Evolutionary conservation across 345 rosid species (phyloP), one percentile per base, ranked within the genome.

Genomic region (Populus nigra): DNA sequence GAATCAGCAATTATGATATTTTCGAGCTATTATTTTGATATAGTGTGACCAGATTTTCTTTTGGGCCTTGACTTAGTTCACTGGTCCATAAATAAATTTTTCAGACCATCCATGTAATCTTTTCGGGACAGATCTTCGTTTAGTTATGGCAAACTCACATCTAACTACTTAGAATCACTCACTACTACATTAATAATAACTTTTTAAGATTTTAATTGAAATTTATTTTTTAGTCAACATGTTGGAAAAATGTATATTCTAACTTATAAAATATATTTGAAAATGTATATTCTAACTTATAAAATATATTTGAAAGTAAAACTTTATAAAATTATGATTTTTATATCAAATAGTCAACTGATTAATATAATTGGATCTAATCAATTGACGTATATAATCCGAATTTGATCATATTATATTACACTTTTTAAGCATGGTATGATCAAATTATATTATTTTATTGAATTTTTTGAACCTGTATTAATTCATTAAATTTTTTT

Each of bases 111-210:
- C 0, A 4, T 0, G 5, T 33, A 0, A 33, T 33, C 0, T 33
- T 33, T 33, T 33, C 0, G 0, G 0, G 5, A 4, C 4, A 33
- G 0, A 4, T 33, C 0, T 0, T 33, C 0, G 0, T 33, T 4
- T 33, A 33, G 4, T 33, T 33, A 33, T 4, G 5, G 0, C 0
- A 33, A 4, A 33, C 5, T 33, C 0, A 4, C 0, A 0, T 0
- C 0, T 31, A 0, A 31, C 0, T 33, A 0, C 0, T 33, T 4
- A 4, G 0, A 33, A 4, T 4, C 5, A 4, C 3, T 33, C 5
- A 33, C 0, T 4, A 0, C 0, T 33, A 0, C 4, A 4, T 33
- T 0, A 4, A 33, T 2, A 31, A 31, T 31, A 33, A 4, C 0
- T 33, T 33, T 4, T 33, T 4, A 33, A 33, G 0, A 33, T 33